Percentiles rank a stretch among this genome's conserved stretches.
These are phyloP conservation scores for Aspergillus baeticus DNA, from an alignment of 495 filamentous ascomycete species.

Conservation along the genomic window DNA sequence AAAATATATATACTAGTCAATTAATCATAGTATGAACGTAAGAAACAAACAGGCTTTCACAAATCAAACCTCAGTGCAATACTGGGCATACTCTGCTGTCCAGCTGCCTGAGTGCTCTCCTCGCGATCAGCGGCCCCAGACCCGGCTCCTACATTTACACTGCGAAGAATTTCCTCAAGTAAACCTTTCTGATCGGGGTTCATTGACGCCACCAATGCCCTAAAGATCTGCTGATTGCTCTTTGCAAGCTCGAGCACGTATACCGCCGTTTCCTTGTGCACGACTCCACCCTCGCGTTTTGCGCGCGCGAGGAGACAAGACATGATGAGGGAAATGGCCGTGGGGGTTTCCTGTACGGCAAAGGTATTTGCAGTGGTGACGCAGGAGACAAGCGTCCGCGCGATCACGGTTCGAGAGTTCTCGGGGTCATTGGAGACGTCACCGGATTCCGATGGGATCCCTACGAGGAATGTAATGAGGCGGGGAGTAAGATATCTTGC, in stretches of 20 bases:
- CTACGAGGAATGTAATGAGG: constrained; percentile 70
- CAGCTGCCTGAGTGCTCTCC: constrained; percentile 35
- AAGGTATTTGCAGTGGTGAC: constrained; percentile 51
- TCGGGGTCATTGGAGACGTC: constrained; percentile 68
- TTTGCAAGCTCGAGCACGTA: constrained; percentile 80
- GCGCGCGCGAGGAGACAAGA: constrained; percentile 79
- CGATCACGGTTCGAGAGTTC: constrained; percentile 63
- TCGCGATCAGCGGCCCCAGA: constrained; percentile 29
- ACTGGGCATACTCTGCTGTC: constrained; percentile 64
- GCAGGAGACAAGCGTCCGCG: constrained; percentile 71
- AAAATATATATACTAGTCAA: neutral
- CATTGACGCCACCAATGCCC: constrained; percentile 71
- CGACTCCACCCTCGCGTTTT: constrained; percentile 40
- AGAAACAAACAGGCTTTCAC: constrained; percentile 24
- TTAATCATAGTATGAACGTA: constrained; percentile 1
- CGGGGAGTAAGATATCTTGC: constrained; percentile 72
- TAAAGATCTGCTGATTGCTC: constrained; percentile 69
- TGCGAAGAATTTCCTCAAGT: constrained; percentile 79
- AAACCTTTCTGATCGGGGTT: constrained; percentile 66
- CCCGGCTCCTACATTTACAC: constrained; percentile 40
- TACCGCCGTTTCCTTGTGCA: constrained; percentile 68
- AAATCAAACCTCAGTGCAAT: constrained; percentile 97
- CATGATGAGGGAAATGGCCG: constrained; percentile 70
- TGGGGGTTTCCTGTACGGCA: constrained; percentile 45
- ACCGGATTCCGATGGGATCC: constrained; percentile 52